phyloP scores from a whole-genome alignment of 2,329 filamentous ascomycete species.

The Nannizzia gypsea region DNA sequence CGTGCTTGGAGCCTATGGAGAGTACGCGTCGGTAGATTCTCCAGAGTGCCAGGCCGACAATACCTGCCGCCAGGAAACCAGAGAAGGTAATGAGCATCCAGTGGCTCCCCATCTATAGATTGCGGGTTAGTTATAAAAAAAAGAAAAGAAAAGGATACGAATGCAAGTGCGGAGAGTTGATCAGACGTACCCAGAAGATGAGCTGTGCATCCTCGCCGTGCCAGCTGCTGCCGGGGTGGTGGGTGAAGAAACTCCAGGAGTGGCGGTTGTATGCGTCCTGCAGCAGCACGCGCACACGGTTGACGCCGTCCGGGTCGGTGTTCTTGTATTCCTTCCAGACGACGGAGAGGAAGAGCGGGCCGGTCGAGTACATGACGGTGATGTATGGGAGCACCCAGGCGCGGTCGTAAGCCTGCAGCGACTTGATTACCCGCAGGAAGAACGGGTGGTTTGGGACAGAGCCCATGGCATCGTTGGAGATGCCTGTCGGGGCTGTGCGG shows the following conservation, averaged over 20 bases:
- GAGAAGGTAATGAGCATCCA: conserved; percentile 44
- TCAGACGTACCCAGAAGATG: conserved; percentile 48
- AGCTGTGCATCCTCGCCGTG: conserved; percentile 51
- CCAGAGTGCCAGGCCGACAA: conserved; percentile 39
- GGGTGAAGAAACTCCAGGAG: conserved; percentile 60
- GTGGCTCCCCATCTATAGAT: conserved; percentile 40
- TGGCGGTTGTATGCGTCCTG: conserved; percentile 57
- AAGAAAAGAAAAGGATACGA: background rate
- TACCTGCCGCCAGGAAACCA: conserved; percentile 39
- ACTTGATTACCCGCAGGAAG: conserved; percentile 57
- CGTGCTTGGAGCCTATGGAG: conserved; percentile 30
- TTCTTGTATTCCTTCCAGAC: conserved; percentile 64
- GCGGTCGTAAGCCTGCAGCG: conserved; percentile 54
- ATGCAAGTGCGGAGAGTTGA: background rate
- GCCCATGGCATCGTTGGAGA: conserved; percentile 73
- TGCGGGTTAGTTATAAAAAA: background rate
- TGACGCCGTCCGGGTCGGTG: conserved; percentile 28
- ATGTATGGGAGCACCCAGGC: conserved; percentile 61
- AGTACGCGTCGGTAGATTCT: conserved; percentile 40
- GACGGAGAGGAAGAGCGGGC: conserved; percentile 63
- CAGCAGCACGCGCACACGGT: conserved; percentile 57
- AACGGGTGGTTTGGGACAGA: conserved; percentile 60
- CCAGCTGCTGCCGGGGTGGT: conserved; percentile 54
- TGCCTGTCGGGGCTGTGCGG: conserved; percentile 62
- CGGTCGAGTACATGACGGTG: conserved; percentile 68